These are phyloP conservation scores for Suhomyces ambrosiae DNA, from an alignment of 1,139 yeast species.

Conservation along the genomic window DNA sequence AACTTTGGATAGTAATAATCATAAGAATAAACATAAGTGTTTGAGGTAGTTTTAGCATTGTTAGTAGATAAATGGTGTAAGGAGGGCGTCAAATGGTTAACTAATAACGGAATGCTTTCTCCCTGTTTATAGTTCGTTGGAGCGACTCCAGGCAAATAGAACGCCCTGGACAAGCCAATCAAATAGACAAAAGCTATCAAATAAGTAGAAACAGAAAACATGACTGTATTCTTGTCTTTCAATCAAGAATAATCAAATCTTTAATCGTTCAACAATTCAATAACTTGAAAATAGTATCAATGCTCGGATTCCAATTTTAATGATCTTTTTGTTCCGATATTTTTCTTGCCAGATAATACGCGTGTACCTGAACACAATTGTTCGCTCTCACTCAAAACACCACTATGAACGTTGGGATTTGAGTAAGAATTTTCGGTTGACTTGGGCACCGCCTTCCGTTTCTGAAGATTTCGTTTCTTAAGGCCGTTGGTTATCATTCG, in stretches of 20 bases:
- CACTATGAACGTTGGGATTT: too few relatives aligned
- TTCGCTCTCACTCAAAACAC: slow-evolving; percentile 8
- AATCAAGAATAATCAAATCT: slow-evolving; percentile 1
- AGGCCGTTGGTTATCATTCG: slow-evolving; percentile 39
- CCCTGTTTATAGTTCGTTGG: slow-evolving; percentile 82
- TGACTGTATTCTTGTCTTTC: slow-evolving; percentile 2
- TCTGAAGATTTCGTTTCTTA: slow-evolving; percentile 23
- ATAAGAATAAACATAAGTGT: slow-evolving; percentile 67
- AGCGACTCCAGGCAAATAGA: slow-evolving; percentile 93
- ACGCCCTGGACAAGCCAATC: slow-evolving; percentile 46
- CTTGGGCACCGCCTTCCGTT: background rate
- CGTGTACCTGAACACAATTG: slow-evolving; percentile 8
- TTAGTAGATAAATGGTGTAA: slow-evolving; percentile 47
- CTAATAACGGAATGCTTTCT: slow-evolving; percentile 74
- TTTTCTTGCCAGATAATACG: slow-evolving; percentile 4
- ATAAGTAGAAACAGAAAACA: slow-evolving; percentile 6
- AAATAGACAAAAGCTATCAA: slow-evolving; percentile 23
- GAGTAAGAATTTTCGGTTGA: too few relatives aligned
- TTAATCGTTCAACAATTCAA: slow-evolving; percentile 1
- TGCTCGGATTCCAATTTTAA: slow-evolving; percentile 2
- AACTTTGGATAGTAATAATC: slow-evolving; percentile 86
- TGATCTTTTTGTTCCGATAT: slow-evolving; percentile 2
- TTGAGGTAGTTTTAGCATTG: slow-evolving; percentile 31
- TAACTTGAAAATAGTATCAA: slow-evolving; percentile 4
- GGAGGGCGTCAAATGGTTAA: slow-evolving; percentile 88